These are phyloP conservation scores for Cryptococcus sp. DNA, from an alignment of 1,284 basidiomycete species.

Conservation along the genomic window DNA sequence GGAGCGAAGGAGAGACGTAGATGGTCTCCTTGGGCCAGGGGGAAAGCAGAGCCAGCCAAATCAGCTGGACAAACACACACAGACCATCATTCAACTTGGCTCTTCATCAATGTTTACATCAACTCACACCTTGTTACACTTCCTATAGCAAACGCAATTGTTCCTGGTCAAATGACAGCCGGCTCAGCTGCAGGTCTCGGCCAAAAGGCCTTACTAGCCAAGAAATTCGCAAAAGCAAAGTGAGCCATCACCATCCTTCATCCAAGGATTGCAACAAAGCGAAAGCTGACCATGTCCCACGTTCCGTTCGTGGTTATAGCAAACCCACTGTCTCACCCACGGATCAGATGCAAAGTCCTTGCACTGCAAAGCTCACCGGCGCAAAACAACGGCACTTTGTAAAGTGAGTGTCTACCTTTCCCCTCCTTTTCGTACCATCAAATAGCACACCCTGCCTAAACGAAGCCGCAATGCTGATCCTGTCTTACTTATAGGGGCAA, in stretches of 20 bases:
- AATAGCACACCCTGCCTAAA: neutral
- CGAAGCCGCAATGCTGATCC: neutral
- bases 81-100: no score
- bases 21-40: no score
- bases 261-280: neutral
- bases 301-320: conserved; percentile 54
- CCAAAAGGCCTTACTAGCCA: conserved; percentile 80
- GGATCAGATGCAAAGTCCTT: conserved; percentile 88
- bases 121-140: neutral
- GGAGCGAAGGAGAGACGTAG: no score
- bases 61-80: neutral
- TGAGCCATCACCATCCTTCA: conserved; percentile 53
- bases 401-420: conserved; percentile 63
- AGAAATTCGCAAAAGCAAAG: conserved; percentile 81
- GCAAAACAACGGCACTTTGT: conserved; percentile 88
- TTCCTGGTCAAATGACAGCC: conserved; percentile 48
- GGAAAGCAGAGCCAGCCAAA: neutral
- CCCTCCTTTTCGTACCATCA: neutral
- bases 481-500: conserved; percentile 27
- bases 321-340: conserved; percentile 86
- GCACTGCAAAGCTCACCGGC: conserved; percentile 81
- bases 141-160: conserved; percentile 44
- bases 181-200: conserved; percentile 66
- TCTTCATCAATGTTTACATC: neutral
- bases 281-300: neutral